Evolutionary conservation across 2,329 filamentous ascomycete genomes (phyloP).

Genomic region (Bipolaris bicolor): DNA sequence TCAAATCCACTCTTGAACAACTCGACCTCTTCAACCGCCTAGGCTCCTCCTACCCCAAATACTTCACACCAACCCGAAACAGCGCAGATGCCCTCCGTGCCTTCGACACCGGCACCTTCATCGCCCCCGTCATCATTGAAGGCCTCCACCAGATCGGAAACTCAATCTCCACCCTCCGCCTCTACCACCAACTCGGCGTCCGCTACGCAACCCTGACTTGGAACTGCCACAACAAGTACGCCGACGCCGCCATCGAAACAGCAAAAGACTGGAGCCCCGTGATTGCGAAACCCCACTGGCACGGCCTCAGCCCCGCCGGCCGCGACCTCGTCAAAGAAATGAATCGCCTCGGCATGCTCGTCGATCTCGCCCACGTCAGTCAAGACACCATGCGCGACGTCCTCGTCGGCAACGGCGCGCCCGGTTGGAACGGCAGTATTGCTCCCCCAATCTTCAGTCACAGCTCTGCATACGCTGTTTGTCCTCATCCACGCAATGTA

Average conservation of each 20-base stretch:
- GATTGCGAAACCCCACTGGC: conserved; percentile 64
- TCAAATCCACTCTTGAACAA: conserved; percentile 73
- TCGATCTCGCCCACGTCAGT: conserved; percentile 82
- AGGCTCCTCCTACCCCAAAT: conserved; percentile 66
- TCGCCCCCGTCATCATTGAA: conserved; percentile 49
- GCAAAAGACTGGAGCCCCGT: conserved; percentile 50
- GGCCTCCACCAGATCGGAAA: conserved; percentile 95
- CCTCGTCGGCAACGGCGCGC: conserved; percentile 61
- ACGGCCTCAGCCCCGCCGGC: conserved; percentile 75
- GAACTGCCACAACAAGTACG: conserved; percentile 90
- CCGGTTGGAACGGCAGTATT: conserved; percentile 70
- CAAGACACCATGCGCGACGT: conserved; percentile 86
- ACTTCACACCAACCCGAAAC: conserved; percentile 70
- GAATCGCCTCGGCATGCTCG: conserved; percentile 94
- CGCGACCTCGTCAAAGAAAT: conserved; percentile 78
- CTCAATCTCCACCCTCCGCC: conserved; percentile 74
- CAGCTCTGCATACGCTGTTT: conserved; percentile 79
- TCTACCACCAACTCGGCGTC: conserved; percentile 78
- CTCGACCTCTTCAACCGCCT: conserved; percentile 75
- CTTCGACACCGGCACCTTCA: conserved; percentile 47
- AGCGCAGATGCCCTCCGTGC: conserved; percentile 66
- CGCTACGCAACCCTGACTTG: conserved; percentile 89
- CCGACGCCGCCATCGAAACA: conserved; percentile 76
- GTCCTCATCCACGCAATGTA: conserved; percentile 89
- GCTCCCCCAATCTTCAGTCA: conserved; percentile 91